phyloP scores from a whole-genome alignment of 208 protist genomes.

The Entamoeba nuttalli region DNA sequence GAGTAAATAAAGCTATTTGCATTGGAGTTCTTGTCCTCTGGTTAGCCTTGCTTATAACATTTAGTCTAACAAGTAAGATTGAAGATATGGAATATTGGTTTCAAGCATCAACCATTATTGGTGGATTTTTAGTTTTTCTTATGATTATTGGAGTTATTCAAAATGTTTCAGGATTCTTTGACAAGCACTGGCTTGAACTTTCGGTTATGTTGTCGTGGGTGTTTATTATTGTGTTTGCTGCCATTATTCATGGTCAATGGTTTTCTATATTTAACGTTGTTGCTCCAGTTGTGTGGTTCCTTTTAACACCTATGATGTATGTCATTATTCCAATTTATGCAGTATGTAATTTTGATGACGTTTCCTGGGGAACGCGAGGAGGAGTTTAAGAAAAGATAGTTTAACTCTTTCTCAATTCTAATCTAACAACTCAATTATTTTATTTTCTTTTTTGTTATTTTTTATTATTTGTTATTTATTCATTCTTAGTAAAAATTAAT shows the following conservation, averaged over 20 bases:
- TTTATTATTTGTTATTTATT: too few species aligned
- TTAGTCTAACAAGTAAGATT: not conserved
- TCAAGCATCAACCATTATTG: not conserved
- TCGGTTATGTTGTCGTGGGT: not conserved
- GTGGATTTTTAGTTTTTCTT: not conserved
- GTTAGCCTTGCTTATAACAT: not conserved
- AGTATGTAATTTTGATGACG: not conserved
- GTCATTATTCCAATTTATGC: not conserved
- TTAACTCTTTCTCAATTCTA: too few species aligned
- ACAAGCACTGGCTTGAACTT: not conserved
- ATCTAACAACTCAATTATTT: too few species aligned
- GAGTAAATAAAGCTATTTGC: not conserved
- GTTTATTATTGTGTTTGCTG: not conserved
- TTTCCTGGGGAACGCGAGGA: not conserved
- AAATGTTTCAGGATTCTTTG: not conserved
- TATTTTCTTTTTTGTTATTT: too few species aligned
- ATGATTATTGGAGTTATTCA: not conserved
- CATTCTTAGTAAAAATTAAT: too few species aligned
- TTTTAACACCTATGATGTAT: not conserved
- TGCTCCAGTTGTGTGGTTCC: not conserved
- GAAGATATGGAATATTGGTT: not conserved
- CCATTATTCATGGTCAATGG: not conserved
- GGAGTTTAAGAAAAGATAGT: not conserved
- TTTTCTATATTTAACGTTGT: not conserved
- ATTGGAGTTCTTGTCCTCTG: not conserved